Evolutionary conservation across 768 basidiomycete genomes (phyloP).

Genomic region (Lepiota venenata): DNA sequence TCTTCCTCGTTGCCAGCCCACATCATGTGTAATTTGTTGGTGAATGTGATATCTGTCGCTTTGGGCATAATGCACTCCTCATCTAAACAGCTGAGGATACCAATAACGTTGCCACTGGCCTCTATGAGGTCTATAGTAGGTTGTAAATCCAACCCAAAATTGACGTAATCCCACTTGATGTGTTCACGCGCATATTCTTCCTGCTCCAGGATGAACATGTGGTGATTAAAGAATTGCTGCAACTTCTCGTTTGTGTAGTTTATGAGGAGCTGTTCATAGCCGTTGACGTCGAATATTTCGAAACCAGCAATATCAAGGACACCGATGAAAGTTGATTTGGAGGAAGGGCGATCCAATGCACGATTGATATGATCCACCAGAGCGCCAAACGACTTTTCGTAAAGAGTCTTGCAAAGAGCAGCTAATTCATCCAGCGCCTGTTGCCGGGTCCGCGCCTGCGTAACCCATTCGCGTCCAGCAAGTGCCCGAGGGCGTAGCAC

Average conservation of each 20-base stretch:
- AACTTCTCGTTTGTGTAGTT: constrained; percentile 99
- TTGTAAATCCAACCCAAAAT: constrained; percentile 96
- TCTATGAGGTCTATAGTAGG: constrained; percentile 99
- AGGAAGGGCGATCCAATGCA: constrained; percentile 89
- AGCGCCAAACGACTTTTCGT: constrained; percentile 94
- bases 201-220: constrained; percentile 99
- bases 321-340: constrained; percentile 93
- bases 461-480: constrained; percentile 96
- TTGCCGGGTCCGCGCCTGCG: constrained; percentile 85
- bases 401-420: constrained; percentile 90
- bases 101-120: constrained; percentile 73
- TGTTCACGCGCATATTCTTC: constrained; percentile 96
- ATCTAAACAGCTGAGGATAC: constrained; percentile 89
- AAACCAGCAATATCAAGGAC: constrained; percentile 99
- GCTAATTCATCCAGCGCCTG: constrained; percentile 93
- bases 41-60: constrained; percentile 92
- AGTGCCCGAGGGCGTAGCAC: constrained; percentile 87
- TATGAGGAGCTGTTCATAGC: constrained; percentile 97
- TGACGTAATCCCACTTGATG: constrained; percentile 97
- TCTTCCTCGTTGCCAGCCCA: constrained; percentile 61
- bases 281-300: constrained; percentile 93
- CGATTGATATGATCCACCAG: constrained; percentile 95
- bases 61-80: constrained; percentile 99
- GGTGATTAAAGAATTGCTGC: constrained; percentile 98
- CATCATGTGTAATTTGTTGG: constrained; percentile 81